Conservation (phyloP, 345 rosid genomes). For the Pelargonium nanum region DNA sequence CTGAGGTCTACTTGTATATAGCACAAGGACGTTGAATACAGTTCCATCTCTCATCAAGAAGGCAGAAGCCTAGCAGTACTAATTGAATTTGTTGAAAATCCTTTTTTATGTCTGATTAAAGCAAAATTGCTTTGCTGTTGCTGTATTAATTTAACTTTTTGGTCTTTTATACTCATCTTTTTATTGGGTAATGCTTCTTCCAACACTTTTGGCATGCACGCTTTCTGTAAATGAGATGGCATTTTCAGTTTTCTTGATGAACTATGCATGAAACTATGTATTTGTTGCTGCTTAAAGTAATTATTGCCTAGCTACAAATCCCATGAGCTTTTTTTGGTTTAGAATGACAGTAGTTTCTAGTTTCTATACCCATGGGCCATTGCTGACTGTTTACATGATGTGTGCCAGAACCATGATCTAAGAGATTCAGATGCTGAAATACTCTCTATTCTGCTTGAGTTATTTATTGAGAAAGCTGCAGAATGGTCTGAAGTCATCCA, state of each 20-base stretch:
- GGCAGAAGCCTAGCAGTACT: too few relatives aligned
- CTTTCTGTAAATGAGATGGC: not conserved
- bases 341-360: not conserved
- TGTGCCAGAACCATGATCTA: constrained; percentile 57
- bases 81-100: too few relatives aligned
- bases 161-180: too few relatives aligned
- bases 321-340: not conserved
- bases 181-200: too few relatives aligned
- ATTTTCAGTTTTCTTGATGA: not conserved
- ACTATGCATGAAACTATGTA: not conserved
- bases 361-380: not conserved
- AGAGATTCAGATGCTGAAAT: constrained; percentile 68
- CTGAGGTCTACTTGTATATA: too few relatives aligned
- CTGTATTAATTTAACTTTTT: too few relatives aligned
- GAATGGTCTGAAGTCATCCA: constrained; percentile 71
- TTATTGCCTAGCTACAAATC: too few relatives aligned
- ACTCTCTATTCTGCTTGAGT: constrained; percentile 59
- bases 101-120: too few relatives aligned
- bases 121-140: too few relatives aligned
- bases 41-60: too few relatives aligned
- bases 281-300: not conserved
- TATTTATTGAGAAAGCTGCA: constrained; percentile 69
- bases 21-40: too few relatives aligned
- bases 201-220: too few relatives aligned
- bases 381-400: constrained; percentile 9